Evolutionary conservation across 2,329 filamentous ascomycete species (phyloP).

Genomic region (Ophiosphaerella narmari): DNA sequence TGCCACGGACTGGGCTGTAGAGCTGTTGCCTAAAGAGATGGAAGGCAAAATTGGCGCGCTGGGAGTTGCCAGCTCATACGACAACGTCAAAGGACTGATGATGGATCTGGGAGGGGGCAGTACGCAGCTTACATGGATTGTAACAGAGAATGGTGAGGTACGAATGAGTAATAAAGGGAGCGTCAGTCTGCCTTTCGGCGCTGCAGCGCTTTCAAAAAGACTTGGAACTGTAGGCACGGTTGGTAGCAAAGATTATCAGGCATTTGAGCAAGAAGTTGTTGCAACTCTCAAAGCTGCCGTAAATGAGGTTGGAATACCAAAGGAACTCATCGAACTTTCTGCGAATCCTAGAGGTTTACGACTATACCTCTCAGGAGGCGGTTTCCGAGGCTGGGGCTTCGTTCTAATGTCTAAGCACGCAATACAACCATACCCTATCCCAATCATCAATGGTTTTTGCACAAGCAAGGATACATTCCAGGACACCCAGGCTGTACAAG

Average conservation of each 20-base stretch:
- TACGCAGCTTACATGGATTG: constrained; percentile 72
- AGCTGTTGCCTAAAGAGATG: constrained; percentile 75
- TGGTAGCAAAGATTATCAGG: constrained; percentile 50
- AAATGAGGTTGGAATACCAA: constrained; percentile 60
- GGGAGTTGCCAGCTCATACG: constrained; percentile 78
- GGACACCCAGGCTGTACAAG: constrained; percentile 53
- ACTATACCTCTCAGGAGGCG: constrained; percentile 86
- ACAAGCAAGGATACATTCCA: constrained; percentile 67
- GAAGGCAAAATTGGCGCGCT: constrained; percentile 83
- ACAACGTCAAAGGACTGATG: constrained; percentile 73
- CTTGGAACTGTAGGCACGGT: constrained; percentile 48
- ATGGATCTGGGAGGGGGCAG: constrained; percentile 84
- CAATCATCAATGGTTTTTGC: constrained; percentile 79
- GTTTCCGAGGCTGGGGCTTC: constrained; percentile 89
- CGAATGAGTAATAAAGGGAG: constrained; percentile 52
- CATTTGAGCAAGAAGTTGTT: constrained; percentile 60
- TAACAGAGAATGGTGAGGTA: constrained; percentile 54
- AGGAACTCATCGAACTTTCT: constrained; percentile 50
- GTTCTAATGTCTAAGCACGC: constrained; percentile 79
- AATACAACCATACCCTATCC: constrained; percentile 79
- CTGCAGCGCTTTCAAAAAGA: constrained; percentile 65
- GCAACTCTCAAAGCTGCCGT: constrained; percentile 66
- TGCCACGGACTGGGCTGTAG: constrained; percentile 69
- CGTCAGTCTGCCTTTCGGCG: constrained; percentile 71
- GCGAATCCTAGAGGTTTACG: constrained; percentile 48